phyloP scores from a whole-genome alignment of 495 filamentous ascomycete species.

The Xylaria grammica region DNA sequence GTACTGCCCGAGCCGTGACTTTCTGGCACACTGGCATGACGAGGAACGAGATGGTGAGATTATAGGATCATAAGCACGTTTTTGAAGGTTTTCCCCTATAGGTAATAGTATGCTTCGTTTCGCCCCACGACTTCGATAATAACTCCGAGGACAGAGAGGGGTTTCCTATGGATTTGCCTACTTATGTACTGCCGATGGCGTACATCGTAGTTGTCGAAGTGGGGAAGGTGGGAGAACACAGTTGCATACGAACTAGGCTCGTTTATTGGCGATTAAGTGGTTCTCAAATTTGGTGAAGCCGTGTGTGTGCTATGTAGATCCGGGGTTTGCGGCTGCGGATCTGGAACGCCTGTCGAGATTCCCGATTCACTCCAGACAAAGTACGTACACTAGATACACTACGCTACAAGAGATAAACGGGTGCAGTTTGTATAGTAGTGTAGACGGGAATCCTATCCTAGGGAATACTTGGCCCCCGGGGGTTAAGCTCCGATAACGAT shows the following conservation, averaged over 20 bases:
- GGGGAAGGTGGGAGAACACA: constrained; percentile 5
- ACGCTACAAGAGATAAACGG: too few species aligned
- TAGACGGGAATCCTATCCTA: not conserved
- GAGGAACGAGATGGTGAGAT: too few species aligned
- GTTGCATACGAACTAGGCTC: constrained; percentile 7
- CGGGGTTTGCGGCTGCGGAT: constrained; percentile 22
- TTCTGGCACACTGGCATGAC: too few species aligned
- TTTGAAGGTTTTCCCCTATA: too few species aligned
- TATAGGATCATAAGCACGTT: too few species aligned
- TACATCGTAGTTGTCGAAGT: not conserved
- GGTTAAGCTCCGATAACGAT: not conserved
- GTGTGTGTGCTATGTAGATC: constrained; percentile 15
- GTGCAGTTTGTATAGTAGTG: too few species aligned
- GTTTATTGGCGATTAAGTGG: constrained; percentile 12
- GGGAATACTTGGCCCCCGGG: too few species aligned
- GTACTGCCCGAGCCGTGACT: too few species aligned
- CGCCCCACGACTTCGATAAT: not conserved
- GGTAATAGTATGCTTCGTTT: too few species aligned
- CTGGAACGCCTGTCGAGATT: constrained; percentile 17
- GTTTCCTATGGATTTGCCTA: not conserved
- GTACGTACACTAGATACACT: not conserved
- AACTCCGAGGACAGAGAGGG: not conserved
- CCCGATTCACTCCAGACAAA: constrained; percentile 9
- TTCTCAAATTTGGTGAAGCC: not conserved
- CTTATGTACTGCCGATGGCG: not conserved